These are phyloP conservation scores for Ophiostoma australiae DNA, from an alignment of 2,329 filamentous ascomycete genomes.

Conservation along the genomic window DNA sequence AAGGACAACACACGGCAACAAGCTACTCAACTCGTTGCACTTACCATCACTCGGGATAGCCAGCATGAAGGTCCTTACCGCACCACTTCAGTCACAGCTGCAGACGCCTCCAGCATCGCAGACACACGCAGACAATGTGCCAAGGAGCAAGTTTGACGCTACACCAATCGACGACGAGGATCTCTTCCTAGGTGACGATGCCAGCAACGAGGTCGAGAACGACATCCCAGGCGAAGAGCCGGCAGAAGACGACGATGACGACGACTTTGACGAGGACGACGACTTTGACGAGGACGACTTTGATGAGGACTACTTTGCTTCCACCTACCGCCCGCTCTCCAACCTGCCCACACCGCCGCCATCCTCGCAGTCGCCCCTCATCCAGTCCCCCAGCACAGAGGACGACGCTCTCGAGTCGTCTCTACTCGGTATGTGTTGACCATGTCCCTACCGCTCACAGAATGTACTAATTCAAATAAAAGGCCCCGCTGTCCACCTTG, in stretches of 20 bases:
- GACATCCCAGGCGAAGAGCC: slow-evolving; percentile 41
- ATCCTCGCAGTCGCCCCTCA: slow-evolving; percentile 7
- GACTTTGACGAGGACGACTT: slow-evolving; percentile 45
- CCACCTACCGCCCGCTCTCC: slow-evolving; percentile 61
- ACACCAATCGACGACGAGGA: slow-evolving; percentile 22
- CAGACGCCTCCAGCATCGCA: background rate
- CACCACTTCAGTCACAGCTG: background rate
- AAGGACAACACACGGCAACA: background rate
- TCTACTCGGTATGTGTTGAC: slow-evolving; percentile 34
- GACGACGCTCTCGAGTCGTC: slow-evolving; percentile 4
- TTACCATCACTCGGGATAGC: background rate
- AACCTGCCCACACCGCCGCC: slow-evolving; percentile 62
- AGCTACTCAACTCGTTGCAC: background rate
- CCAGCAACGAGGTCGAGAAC: slow-evolving; percentile 40
- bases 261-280: background rate
- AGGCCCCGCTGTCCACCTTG: slow-evolving; percentile 63
- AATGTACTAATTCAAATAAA: background rate
- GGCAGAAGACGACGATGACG: background rate
- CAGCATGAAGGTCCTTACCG: background rate
- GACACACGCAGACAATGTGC: background rate
- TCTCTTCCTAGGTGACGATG: slow-evolving; percentile 15
- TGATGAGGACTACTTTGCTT: slow-evolving; percentile 51
- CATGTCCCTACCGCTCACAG: slow-evolving; percentile 2
- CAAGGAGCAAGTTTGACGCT: background rate
- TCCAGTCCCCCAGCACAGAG: slow-evolving; percentile 27